Base-by-base conservation (phyloP, 1,139 yeast genomes). In the Eremothecium cymbalariae region DNA sequence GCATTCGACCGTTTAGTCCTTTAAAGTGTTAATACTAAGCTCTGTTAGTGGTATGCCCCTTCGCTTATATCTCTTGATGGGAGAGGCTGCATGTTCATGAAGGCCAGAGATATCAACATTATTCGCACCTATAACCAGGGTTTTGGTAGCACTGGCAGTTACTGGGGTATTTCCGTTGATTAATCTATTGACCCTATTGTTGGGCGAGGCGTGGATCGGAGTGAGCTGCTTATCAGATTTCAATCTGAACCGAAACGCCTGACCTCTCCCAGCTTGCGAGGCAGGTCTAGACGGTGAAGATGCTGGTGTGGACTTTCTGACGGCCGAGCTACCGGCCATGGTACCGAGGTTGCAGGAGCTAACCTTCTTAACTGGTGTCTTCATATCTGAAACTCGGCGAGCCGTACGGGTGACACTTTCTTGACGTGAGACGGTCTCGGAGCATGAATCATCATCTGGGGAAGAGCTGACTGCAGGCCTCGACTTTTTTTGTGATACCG, bases 241-340 rank as follows among this genome's bases (percentile, higher is more conserved):
- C 21, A 51, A 36, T 28, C 55, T 57, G 43, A 54, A 55, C 9
- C 58, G 53, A 16, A 54, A 40, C 3, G 57, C 59, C 33, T 55
- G 57, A 12, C 58, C 55, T 25, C 49, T 51, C 27, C 40, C 46
- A n/a, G 36, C n/a, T 18, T 31, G 38, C 4, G 33, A 26, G 4
- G 31, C 11, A 14, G 26, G 17, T 7, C 19, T 25, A n/a, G 25
- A 32, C 12, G 33, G 18, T 11, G 27, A 22, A 13, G 26, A 11
- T 8, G 23, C 17, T 8, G 31, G 32, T 8, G 34, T 34, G 25
- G 24, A 29, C 18, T 29, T 34, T 18, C 28, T 31, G 13, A n/a
- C 9, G 4, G 28, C 28, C 13, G 13, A 12, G 7, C 16, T n/a
- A 11, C n/a, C 5, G 9, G 15, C n/a, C 5, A n/a, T 7, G 30